Evolutionary conservation across 2,329 filamentous ascomycete species (phyloP), one percentile per base, ranked within the genome.

Genomic region (Colletotrichum ledebouriae): DNA sequence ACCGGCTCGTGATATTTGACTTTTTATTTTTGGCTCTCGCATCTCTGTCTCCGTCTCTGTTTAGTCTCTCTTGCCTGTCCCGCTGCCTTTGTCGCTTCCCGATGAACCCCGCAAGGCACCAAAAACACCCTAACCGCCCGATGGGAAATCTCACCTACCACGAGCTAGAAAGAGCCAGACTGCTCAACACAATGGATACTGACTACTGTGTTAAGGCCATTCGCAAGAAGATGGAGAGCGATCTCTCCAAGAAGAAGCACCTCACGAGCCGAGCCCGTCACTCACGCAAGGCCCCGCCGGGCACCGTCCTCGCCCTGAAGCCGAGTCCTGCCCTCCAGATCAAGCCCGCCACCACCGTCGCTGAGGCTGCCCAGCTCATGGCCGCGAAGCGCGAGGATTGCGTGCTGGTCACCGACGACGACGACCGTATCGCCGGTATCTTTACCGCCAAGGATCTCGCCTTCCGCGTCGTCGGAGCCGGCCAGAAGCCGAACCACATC

Each of bases 361-460:
- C 96, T 71, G 96, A 99, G 82, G 96, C 96, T 56, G 96, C 96
- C 46, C 96, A 99, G 84, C 85, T 99, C 77, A 99, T 99, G 96
- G 96, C 96, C 63, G 96, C 96, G 58, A 99, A 99, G 87, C 89
- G 96, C 75, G 96, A 99, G 81, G 96, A 99, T 80, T 99, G 96
- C 76, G 96, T 99, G 44, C 84, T 99, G 70, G 96, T 99, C 25
- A 99, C 96, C 47, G 96, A 99, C 79, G 95, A 98, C 72, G 94
- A 99, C 80, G 96, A 99, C 76, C 89, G 96, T 53, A 99, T 99
- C 81, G 93, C 96, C 50, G 96, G 96, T 82, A 99, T 99, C 79
- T 99, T 99, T 80, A 99, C 96, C 0, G 96, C 96, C 73, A 99
- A 99, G 85, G 96, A 99, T 84, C 86, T 99, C 77, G 96, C 96